Percentiles rank a stretch among this genome's conserved stretches.
Evolutionary conservation across 2,329 filamentous ascomycete genomes (phyloP).

Genomic region (Colletotrichum tabaci): DNA sequence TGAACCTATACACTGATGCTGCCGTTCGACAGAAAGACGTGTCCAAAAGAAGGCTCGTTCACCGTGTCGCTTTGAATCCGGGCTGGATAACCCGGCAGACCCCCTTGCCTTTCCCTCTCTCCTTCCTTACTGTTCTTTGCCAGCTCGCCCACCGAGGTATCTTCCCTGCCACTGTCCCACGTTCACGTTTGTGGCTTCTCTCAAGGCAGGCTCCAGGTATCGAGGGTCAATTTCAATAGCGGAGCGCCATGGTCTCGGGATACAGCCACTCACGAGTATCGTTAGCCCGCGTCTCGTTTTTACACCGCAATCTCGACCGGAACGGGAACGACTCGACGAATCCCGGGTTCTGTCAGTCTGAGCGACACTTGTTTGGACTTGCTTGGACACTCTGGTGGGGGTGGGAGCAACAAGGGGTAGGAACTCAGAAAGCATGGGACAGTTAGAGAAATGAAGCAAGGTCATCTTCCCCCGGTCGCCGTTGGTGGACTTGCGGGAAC

Average conservation of each 20-base stretch:
- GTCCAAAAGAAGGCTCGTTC: no score
- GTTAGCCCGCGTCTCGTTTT: background rate
- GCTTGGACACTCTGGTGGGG: background rate
- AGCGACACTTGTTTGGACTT: background rate
- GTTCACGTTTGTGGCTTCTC: background rate
- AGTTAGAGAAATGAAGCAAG: background rate
- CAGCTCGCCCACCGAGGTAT: background rate
- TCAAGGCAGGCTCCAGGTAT: background rate
- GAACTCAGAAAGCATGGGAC: no score
- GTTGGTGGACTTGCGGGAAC: constrained; percentile 1
- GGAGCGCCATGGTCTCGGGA: constrained; percentile 6
- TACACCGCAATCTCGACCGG: background rate
- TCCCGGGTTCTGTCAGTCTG: background rate
- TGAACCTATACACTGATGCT: background rate
- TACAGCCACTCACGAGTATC: background rate
- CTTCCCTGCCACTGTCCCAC: background rate
- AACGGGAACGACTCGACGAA: background rate
- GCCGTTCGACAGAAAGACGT: background rate
- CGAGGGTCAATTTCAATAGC: background rate
- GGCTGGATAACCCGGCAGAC: background rate
- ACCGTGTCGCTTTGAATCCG: background rate
- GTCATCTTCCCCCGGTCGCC: background rate
- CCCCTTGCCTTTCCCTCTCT: no score
- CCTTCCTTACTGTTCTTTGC: background rate
- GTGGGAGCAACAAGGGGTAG: background rate